Evolutionary conservation across 2,329 filamentous ascomycete species (phyloP), one percentile per base, ranked within the genome.

Genomic region (Pleurostoma richardsiae): DNA sequence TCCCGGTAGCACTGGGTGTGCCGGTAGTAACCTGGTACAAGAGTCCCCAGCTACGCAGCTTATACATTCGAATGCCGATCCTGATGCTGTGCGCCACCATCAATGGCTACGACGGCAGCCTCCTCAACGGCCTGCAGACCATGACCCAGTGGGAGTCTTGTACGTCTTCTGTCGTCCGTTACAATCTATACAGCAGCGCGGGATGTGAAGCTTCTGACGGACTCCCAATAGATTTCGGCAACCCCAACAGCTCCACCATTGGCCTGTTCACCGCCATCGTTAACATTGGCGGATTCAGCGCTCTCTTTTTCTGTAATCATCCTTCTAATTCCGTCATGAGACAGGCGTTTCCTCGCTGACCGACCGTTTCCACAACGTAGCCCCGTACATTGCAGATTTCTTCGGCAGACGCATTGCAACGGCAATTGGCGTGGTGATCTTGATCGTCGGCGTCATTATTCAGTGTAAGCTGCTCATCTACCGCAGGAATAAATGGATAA

Each of bases 391-490:
- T 8, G 69, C 71, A 6, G 72, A 76, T 59, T 49, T 63, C 19
- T 59, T 72, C 19, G 73, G 73, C 10, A 66, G 73, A 27, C 63
- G 68, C 38, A 60, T 63, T 50, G 71, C 69, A 42, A 69, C 76
- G 47, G 62, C 73, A 36, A 67, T 72, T 50, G 69, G 70, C 41
- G 67, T 66, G 41, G 19, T 59, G 3, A 66, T 71, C 55, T 69
- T 69, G 66, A 60, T 72, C 39, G 49, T 67, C 29, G 67, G 67
- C 44, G 66, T 71, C 29, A 64, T 63, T 3, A 57, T 71, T 2
- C 19, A 19, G 19, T 19, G 19, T 19, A 19, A 19, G 19, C 19
- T 19, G 19, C 19, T 19, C 19, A 19, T 19, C 19, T 19, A 19
- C 19, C 19, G 19, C 19, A 19, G 19, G 19, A 19, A 19, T 19